Evolutionary conservation across 495 filamentous ascomycete species (phyloP), one percentile per base, ranked within the genome.

Genomic region (Neurospora sublineolata): DNA sequence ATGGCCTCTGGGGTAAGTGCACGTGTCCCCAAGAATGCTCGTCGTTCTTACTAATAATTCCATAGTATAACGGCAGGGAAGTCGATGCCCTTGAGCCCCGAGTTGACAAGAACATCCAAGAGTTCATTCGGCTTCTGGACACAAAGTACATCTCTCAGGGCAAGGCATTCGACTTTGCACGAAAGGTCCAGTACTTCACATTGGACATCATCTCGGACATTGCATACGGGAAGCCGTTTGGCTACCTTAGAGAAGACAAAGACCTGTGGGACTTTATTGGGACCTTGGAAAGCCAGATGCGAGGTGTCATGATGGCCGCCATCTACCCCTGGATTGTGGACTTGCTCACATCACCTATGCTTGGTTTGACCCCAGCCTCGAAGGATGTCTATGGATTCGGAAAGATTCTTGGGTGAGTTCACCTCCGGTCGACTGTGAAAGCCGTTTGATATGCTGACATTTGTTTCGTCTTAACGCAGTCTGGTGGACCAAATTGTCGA

Each of bases 171-270:
- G 87, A 89, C 18, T 74, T 76, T 52, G 76, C 75, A 76, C 84
- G 80, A 76, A 89, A 86, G 85, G 82, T 84, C 73, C 72, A 76
- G 60, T 80, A 74, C 70, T 85, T 88, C 75, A 89, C 87, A 11
- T 86, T 90, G 74, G 90, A 92, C 74, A 84, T 88, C 10, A 90
- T 92, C 72, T 85, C 84, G n/a, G 84, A 90, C 70, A 79, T 91
- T 37, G 87, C 85, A 8, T 90, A 89, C 75, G 89, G 89, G 3
- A 80, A 84, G 42, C 84, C 89, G 9, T 85, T 92, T 52, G 90
- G 90, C 23, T 90, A 88, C 75, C 80, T 91, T 7, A 81, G 85
- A 68, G 82, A 81, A 67, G 88, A 87, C 23, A 76, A 80, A 9
- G 89, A 92, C 75, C 79, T 88, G 36, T 84, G 83, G 42, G 83